Base-by-base conservation (phyloP, 257 asterid genomes). In the Salvia hispanica region DNA sequence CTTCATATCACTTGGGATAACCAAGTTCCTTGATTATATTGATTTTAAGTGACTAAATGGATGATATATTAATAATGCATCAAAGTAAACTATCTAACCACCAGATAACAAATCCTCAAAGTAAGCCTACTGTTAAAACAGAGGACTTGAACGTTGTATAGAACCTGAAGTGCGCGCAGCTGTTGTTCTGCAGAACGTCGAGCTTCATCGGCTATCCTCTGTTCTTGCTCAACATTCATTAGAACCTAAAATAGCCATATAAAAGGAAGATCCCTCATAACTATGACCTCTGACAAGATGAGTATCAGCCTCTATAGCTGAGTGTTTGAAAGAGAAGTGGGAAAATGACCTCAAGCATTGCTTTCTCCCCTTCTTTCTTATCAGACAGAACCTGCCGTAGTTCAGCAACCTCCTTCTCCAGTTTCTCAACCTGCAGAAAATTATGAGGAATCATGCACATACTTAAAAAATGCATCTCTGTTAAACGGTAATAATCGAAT, bases 141-240 rank as follows among this genome's bases (percentile, higher is more conserved):
- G 48, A 58, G 61, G 67, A 74, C n/a, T 28, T 9, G 55, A 70
- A 39, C 43, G 44, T 37, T 69, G 39, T 51, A 47, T 31, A 67
- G 61, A 79, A 91, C 97, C 97, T 91, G 86, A 70, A 88, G 85
- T 64, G 60, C 69, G 64, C 75, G 82, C 55, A 75, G 78, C 62
- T 88, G 90, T 77, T 86, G 85, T 80, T 88, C 95, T 45, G 96
- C 97, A 72, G 62, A 53, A 51, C 62, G 81, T 68, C 96, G 85
- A 72, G 87, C 95, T 55, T 89, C 95, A 80, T 91, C 97, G 4
- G 90, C 72, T 66, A 82, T 67, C 81, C 83, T 86, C 75, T 91
- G 97, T 62, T 88, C 97, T 68, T 91, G 93, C 79, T 91, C 96
- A 73, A 91, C 90, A 78, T 87, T 85, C 88, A 91, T 51, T 74